phyloP scores from a whole-genome alignment of 495 filamentous ascomycete genomes.

The Lichina pygmaea region DNA sequence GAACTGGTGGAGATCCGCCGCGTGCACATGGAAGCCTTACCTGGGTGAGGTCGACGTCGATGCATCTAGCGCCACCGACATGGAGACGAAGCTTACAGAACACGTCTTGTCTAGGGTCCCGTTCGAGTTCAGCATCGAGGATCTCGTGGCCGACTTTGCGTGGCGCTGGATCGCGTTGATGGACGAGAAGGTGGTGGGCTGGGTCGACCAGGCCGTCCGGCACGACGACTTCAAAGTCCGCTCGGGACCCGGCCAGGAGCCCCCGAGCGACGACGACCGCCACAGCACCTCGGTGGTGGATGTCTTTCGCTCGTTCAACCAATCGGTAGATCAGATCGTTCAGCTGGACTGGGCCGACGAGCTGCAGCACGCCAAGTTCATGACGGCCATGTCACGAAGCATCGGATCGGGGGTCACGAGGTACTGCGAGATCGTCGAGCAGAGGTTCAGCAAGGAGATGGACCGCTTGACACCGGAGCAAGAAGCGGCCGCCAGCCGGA shows the following conservation, averaged over 20 bases:
- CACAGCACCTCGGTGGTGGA: constrained; percentile 88
- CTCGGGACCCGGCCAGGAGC: constrained; percentile 25
- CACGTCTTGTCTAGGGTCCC: constrained; percentile 10
- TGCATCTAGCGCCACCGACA: neutral
- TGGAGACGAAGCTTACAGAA: neutral
- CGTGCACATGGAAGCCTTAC: constrained; percentile 47
- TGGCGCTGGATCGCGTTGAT: constrained; percentile 80
- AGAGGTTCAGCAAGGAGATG: constrained; percentile 77
- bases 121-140: constrained; percentile 73
- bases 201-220: constrained; percentile 73
- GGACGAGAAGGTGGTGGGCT: constrained; percentile 50
- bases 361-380: constrained; percentile 81
- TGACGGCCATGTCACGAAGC: constrained; percentile 79
- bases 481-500: constrained; percentile 45
- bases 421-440: constrained; percentile 82
- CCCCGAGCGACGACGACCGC: constrained; percentile 53
- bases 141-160: constrained; percentile 65
- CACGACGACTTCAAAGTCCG: constrained; percentile 61
- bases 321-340: constrained; percentile 64
- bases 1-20: constrained; percentile 60
- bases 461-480: constrained; percentile 72
- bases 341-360: constrained; percentile 81
- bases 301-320: constrained; percentile 79
- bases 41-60: constrained; percentile 18
- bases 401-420: constrained; percentile 59